Base-by-base conservation (phyloP, 2,329 filamentous ascomycete genomes). In the Claviceps cyperi region DNA sequence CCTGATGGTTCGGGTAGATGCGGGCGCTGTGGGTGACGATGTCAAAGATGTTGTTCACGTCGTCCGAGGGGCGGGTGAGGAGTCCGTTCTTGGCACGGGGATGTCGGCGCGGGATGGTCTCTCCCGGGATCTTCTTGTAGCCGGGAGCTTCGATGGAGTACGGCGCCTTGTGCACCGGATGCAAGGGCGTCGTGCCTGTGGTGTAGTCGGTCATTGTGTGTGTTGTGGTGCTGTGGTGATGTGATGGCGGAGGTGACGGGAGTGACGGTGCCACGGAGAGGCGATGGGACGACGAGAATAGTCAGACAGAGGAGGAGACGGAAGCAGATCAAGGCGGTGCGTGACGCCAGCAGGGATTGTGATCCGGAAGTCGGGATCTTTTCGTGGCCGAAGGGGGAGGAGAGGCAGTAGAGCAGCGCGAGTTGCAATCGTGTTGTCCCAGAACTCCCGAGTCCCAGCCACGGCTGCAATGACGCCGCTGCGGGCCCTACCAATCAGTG, bases 21-120 rank as follows among this genome's bases (percentile, higher is more conserved):
- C 72, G 72, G 43, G 84, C 83, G 58, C 82, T 81, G 58, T 81
- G 77, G 61, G 77, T 77, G 60, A 94, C 72, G 56, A 94, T 78
- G 59, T 94, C 86, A 69, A 81, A 92, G 58, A 88, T 77, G 50
- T 88, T 95, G 57, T 75, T 70, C 64, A 91, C 75, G 55, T 83
- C 84, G 40, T 83, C 76, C 49, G 79, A 73, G 4, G 86, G 86
- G 9, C 72, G 77, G 50, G 74, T 71, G 54, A 79, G 69, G 52
- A 94, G 80, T 48, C 76, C 80, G 58, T 94, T 75, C 64, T 84
- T 86, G 55, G 83, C 79, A 52, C 74, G 72, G 50, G 78, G 73
- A 64, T 94, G 81, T 52, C 88, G 79, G 58, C 86, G 83, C 39
- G 89, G 88, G 56, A 88, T 81, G 47, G 89, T 91, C 72, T 95